Conservation (phyloP, 768 basidiomycete species). For the Naematelia encephala region DNA sequence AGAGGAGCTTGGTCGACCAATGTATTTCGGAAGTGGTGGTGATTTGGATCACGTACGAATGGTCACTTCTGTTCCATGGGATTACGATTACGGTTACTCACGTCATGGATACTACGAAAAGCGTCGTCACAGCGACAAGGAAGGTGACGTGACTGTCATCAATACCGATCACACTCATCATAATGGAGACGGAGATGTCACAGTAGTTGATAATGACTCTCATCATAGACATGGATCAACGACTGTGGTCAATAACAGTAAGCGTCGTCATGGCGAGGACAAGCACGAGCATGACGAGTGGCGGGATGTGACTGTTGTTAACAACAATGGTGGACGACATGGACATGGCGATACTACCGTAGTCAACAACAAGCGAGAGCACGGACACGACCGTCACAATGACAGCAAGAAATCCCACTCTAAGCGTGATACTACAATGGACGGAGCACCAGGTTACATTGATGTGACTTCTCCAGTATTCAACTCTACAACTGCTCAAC, state of each 20-base stretch:
- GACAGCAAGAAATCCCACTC: slow-evolving; percentile 6
- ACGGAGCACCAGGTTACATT: slow-evolving; percentile 43
- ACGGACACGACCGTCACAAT: slow-evolving; percentile 5
- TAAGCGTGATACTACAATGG: slow-evolving; percentile 21
- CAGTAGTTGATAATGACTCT: background rate
- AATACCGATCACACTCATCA: too few species aligned
- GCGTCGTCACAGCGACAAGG: slow-evolving; percentile 1
- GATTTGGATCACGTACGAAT: slow-evolving; percentile 15
- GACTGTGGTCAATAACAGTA: too few species aligned
- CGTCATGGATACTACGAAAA: background rate
- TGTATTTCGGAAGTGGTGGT: slow-evolving; percentile 19
- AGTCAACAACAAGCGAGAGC: slow-evolving; percentile 3
- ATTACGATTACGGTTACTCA: background rate
- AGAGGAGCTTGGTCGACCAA: slow-evolving; percentile 14
- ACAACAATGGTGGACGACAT: slow-evolving; percentile 8
- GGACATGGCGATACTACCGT: slow-evolving; percentile 3
- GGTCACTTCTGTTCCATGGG: slow-evolving; percentile 5
- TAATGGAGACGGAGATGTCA: slow-evolving; percentile 8
- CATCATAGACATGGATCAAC: too few species aligned
- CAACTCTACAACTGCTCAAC: slow-evolving; percentile 49
- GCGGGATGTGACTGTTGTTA: slow-evolving; percentile 12
- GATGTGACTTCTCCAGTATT: slow-evolving; percentile 47
- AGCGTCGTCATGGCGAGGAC: too few species aligned
- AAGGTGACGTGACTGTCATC: background rate
- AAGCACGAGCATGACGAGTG: too few species aligned